phyloP scores from a whole-genome alignment of 2,329 filamentous ascomycete genomes.

The Metarhizium album region DNA sequence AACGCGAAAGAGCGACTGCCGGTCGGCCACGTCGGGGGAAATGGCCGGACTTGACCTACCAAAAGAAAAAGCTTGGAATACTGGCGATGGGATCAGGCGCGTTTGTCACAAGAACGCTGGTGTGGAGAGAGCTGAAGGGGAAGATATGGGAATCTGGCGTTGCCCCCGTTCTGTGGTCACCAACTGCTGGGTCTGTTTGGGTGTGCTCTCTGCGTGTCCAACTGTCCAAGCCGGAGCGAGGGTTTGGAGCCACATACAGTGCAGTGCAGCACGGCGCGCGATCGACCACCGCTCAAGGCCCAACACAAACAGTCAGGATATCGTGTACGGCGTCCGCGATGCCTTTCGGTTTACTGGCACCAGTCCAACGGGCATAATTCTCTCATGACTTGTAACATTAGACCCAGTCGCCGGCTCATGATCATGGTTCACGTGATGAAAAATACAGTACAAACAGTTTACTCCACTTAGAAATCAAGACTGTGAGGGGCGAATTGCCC shows the following conservation, averaged over 20 bases:
- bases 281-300: neutral
- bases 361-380: neutral
- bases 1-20: neutral
- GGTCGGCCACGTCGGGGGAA: neutral
- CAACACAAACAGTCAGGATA: neutral
- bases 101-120: slow-evolving; percentile 3
- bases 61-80: neutral
- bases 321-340: neutral
- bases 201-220: slow-evolving; percentile 2
- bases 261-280: slow-evolving; percentile 1
- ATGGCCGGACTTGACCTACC: slow-evolving; percentile 3
- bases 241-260: slow-evolving; percentile 8
- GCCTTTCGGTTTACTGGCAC: neutral
- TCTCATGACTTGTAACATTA: neutral
- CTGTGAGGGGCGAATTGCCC: slow-evolving; percentile 17
- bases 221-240: neutral
- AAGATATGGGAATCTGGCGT: slow-evolving; percentile 5
- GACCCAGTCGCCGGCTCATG: slow-evolving; percentile 19
- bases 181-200: slow-evolving; percentile 3
- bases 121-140: slow-evolving; percentile 7
- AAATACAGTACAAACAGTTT: slow-evolving; percentile 15
- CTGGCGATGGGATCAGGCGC: slow-evolving; percentile 5
- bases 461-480: slow-evolving; percentile 4
- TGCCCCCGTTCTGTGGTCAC: slow-evolving; percentile 3
- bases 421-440: slow-evolving; percentile 25